Evolutionary conservation across 2,329 filamentous ascomycete genomes (phyloP), one percentile per base, ranked within the genome.

Genomic region (Trichoderma gracile): DNA sequence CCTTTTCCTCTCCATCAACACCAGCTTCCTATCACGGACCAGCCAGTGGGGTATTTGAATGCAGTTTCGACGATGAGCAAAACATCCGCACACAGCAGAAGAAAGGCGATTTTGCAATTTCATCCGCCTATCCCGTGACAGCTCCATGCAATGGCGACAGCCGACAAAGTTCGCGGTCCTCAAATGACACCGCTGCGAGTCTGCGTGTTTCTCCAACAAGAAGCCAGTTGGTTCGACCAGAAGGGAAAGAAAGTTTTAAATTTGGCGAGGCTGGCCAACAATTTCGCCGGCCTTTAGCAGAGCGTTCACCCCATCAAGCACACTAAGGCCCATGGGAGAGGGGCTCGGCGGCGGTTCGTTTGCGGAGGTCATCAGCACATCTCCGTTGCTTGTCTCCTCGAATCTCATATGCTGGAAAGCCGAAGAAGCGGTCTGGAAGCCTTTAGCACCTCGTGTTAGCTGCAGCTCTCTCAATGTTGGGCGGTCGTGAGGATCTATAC

Each of bases 281-380:
- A 88, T 84, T 68, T 87, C 85, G 38, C 85, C 84, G 10, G 86
- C 86, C 66, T 79, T 79, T 1, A 88, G 72, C 12, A 88, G 75
- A 7, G 85, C 85, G 65, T 79, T 85, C 75, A 88, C 84, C 2
- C 85, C 85, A 66, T 88, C 85, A 21, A 87, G 73, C 3, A 72
- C 72, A 10, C 64, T 53, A 53, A 70, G 75, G 3, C 56, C 43
- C 6, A 74, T 71, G 5, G 67, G 68, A 23, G 58, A 57, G 15
- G 27, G 10, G 17, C 68, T 56, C 30, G 46, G 74, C 17, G 69
- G 56, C 5, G 68, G 63, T 19, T 65, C 64, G 55, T 71, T 68
- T 54, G 70, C 67, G 15, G 71, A 64, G 7, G 70, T 73, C 73
- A 75, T 77, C 50, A 74, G 47, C 27, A 75, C 72, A 50, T 77